Percentiles rank a stretch among this genome's conserved stretches.
phyloP scores from a whole-genome alignment of 2,329 filamentous ascomycete species.

The Eutypella sp. region DNA sequence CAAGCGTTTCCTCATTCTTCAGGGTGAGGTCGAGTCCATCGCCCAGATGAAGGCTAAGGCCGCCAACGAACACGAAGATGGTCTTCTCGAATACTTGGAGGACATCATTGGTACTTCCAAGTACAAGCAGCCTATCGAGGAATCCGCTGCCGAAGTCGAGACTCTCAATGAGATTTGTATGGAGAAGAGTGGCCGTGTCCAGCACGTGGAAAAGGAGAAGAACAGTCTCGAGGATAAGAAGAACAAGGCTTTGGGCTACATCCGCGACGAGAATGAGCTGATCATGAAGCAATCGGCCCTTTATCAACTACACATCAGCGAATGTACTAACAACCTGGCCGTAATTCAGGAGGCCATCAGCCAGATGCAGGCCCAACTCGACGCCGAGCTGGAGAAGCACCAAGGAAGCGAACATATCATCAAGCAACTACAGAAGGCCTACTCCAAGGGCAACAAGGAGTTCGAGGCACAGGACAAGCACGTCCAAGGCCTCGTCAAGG shows the following conservation, averaged over 20 bases:
- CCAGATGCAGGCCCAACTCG: slow-evolving; percentile 84
- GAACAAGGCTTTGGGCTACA: slow-evolving; percentile 82
- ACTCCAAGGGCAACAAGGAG: slow-evolving; percentile 76
- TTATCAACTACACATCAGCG: slow-evolving; percentile 85
- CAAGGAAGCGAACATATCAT: slow-evolving; percentile 85
- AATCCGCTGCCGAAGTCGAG: slow-evolving; percentile 85
- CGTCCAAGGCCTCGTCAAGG: slow-evolving; percentile 72
- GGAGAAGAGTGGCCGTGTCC: slow-evolving; percentile 91
- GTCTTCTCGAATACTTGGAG: slow-evolving; percentile 91
- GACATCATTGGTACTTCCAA: slow-evolving; percentile 99
- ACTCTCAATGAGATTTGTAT: slow-evolving; percentile 88
- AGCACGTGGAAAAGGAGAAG: slow-evolving; percentile 98
- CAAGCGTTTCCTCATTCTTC: slow-evolving; percentile 94
- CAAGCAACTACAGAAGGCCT: slow-evolving; percentile 80
- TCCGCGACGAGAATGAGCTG: slow-evolving; percentile 91
- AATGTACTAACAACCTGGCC: slow-evolving; percentile 81
- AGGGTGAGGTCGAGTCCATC: slow-evolving; percentile 97
- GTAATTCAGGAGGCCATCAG: slow-evolving; percentile 85
- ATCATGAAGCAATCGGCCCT: slow-evolving; percentile 83
- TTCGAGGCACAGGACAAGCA: slow-evolving; percentile 79
- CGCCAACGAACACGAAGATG: slow-evolving; percentile 90
- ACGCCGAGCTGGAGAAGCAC: slow-evolving; percentile 86
- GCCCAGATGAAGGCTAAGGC: slow-evolving; percentile 99
- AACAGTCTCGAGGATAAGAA: slow-evolving; percentile 92
- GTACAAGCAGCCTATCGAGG: slow-evolving; percentile 95